These are phyloP conservation scores for Fusarium guadeloupense DNA, from an alignment of 2,329 filamentous ascomycete genomes.

Conservation along the genomic window DNA sequence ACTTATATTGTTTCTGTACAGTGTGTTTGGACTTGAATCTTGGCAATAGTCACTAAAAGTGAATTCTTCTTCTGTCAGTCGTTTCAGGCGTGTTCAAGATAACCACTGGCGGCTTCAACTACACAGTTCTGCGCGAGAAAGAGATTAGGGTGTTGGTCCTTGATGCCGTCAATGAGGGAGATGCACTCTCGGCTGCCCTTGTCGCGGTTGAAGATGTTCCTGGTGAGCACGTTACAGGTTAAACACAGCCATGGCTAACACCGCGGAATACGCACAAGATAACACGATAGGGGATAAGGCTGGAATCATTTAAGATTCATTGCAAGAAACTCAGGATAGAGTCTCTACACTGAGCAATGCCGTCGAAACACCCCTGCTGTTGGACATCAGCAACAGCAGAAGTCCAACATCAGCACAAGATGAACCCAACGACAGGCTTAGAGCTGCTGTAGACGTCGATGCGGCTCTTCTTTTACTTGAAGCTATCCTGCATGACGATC, in stretches of 20 bases:
- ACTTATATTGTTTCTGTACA: too few relatives aligned
- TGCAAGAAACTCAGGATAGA: not conserved
- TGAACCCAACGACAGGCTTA: too few relatives aligned
- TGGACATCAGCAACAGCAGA: not conserved
- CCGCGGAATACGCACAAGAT: too few relatives aligned
- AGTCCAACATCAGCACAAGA: too few relatives aligned
- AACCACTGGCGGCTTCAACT: not conserved
- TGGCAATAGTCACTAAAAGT: too few relatives aligned
- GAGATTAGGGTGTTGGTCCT: slow-evolving; percentile 5
- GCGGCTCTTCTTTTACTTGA: too few relatives aligned
- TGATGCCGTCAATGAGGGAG: not conserved
- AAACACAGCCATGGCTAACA: not conserved
- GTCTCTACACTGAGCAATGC: not conserved
- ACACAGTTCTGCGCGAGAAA: not conserved
- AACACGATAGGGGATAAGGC: too few relatives aligned
- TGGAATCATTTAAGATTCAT: not conserved
- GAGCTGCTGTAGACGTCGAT: too few relatives aligned
- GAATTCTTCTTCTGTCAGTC: too few relatives aligned
- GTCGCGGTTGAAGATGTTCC: not conserved
- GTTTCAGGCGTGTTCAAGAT: not conserved
- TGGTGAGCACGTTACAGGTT: not conserved
- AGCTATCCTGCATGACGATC: too few relatives aligned
- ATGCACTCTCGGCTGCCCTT: not conserved
- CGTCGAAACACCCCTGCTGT: not conserved
- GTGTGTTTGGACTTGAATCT: too few relatives aligned